These are phyloP conservation scores for Acanthochlamys bracteata DNA, from an alignment of 106 monocot genomes.

Conservation along the genomic window DNA sequence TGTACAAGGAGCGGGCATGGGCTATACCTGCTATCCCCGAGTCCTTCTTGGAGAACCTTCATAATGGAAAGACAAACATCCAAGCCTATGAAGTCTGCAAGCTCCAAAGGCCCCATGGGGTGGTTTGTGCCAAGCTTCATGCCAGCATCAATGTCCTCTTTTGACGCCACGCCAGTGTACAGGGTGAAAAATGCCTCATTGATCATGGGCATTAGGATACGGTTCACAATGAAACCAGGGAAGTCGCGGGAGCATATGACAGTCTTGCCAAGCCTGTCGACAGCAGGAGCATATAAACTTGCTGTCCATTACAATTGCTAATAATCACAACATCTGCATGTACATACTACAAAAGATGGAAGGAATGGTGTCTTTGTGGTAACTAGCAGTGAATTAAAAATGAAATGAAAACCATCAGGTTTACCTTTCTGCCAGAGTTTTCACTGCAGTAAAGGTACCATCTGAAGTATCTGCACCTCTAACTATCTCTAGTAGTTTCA, in stretches of 20 bases:
- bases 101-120: slow-evolving; percentile 88
- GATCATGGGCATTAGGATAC: slow-evolving; percentile 98
- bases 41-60: slow-evolving; percentile 57
- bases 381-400: no score
- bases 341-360: no score
- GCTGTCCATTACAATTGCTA: not conserved
- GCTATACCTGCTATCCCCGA: slow-evolving; percentile 72
- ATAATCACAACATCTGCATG: no score
- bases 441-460: slow-evolving; percentile 51
- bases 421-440: slow-evolving; percentile 84
- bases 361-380: no score
- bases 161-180: slow-evolving; percentile 83
- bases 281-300: no score
- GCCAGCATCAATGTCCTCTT: slow-evolving; percentile 84
- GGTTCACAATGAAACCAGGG: slow-evolving; percentile 93
- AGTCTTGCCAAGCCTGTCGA: slow-evolving; percentile 70
- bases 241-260: slow-evolving; percentile 83
- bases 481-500: slow-evolving; percentile 97
- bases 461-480: slow-evolving; percentile 93
- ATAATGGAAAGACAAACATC: slow-evolving; percentile 90
- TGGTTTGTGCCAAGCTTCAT: slow-evolving; percentile 95
- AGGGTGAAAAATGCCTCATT: slow-evolving; percentile 80
- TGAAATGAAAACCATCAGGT: no score
- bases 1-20: slow-evolving; percentile 92
- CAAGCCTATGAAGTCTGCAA: slow-evolving; percentile 88